These are phyloP conservation scores for Talaromyces verruculosus DNA, from an alignment of 2,329 filamentous ascomycete species.

Conservation along the genomic window DNA sequence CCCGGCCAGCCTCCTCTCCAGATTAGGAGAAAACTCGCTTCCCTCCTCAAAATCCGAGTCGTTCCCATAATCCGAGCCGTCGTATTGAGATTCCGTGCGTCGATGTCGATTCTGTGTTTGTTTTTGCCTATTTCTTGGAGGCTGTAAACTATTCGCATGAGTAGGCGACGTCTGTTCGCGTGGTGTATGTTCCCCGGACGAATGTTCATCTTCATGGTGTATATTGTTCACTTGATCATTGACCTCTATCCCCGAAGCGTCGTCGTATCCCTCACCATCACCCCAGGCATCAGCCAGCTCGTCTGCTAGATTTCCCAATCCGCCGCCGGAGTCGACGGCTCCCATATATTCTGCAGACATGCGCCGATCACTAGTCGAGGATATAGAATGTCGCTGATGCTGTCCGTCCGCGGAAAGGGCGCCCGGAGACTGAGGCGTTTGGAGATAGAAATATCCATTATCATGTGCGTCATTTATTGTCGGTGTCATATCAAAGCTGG, in stretches of 20 bases:
- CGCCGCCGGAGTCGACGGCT: constrained; percentile 40
- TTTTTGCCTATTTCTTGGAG: constrained; percentile 42
- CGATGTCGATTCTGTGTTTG: constrained; percentile 37
- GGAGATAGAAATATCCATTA: constrained; percentile 36
- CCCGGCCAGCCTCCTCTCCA: constrained; percentile 56
- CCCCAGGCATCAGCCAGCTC: constrained; percentile 63
- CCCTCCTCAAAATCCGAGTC: constrained; percentile 56
- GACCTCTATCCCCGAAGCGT: constrained; percentile 39
- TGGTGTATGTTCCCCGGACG: constrained; percentile 32
- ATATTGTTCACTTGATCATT: constrained; percentile 31
- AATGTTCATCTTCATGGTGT: constrained; percentile 29
- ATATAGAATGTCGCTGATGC: constrained; percentile 38
- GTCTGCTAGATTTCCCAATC: constrained; percentile 62
- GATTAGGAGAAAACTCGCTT: constrained; percentile 54
- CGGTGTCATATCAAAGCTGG: constrained; percentile 39
- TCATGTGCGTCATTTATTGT: constrained; percentile 33
- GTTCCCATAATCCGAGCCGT: constrained; percentile 59
- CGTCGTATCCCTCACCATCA: constrained; percentile 51
- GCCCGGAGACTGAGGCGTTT: constrained; percentile 37
- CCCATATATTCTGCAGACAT: constrained; percentile 43
- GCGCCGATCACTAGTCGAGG: constrained; percentile 38
- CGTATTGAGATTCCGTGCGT: constrained; percentile 50
- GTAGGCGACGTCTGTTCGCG: constrained; percentile 22
- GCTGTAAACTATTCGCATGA: constrained; percentile 29
- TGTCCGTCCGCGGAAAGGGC: constrained; percentile 42